Evolutionary conservation across 2,329 filamentous ascomycete species (phyloP).

Genomic region (Cercospora brassicicola): DNA sequence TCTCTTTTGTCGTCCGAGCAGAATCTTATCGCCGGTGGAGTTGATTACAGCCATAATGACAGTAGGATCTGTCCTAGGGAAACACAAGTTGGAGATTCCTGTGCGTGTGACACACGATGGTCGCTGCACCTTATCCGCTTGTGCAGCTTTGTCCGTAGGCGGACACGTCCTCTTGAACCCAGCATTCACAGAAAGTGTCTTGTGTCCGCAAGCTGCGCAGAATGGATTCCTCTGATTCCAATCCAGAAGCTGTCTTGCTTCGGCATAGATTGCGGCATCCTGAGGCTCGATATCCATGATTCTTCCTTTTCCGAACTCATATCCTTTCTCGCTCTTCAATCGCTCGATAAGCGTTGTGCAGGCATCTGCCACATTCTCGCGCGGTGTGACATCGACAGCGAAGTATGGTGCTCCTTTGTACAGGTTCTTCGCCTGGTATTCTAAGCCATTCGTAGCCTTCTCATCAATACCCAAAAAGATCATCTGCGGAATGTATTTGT

Average conservation of each 20-base stretch:
- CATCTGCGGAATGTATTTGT: conserved; percentile 65
- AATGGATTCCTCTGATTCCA: conserved; percentile 94
- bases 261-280: conserved; percentile 82
- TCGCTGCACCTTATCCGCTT: conserved; percentile 51
- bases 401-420: conserved; percentile 84
- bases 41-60: conserved; percentile 94
- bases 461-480: conserved; percentile 87
- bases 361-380: conserved; percentile 59
- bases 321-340: conserved; percentile 58
- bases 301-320: conserved; percentile 67
- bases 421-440: conserved; percentile 62
- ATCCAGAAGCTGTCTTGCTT: conserved; percentile 82
- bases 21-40: conserved; percentile 70
- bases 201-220: conserved; percentile 83
- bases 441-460: conserved; percentile 53
- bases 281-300: conserved; percentile 59
- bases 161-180: conserved; percentile 81
- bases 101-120: conserved; percentile 76
- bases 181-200: conserved; percentile 74
- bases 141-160: conserved; percentile 60
- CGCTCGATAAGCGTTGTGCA: conserved; percentile 61
- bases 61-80: conserved; percentile 89
- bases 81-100: conserved; percentile 85
- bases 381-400: conserved; percentile 80
- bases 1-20: conserved; percentile 81